These are phyloP conservation scores for Wallacemonas collosoma DNA, from an alignment of 208 protist species.

Conservation along the genomic window DNA sequence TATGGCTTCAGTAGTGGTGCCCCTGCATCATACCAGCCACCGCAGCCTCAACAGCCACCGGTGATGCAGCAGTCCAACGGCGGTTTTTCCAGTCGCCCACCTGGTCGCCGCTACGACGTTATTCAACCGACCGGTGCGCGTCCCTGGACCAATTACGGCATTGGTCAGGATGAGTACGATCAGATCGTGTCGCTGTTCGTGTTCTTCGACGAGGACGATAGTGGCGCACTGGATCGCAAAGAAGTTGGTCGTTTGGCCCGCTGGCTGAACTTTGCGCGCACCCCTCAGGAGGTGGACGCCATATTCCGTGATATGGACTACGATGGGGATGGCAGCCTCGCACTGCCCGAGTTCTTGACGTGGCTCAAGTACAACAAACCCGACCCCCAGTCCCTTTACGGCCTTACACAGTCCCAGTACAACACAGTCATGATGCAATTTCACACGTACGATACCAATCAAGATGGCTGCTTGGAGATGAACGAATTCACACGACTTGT, in stretches of 20 bases:
- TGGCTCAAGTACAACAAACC: slow-evolving; percentile 80
- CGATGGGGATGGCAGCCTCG: slow-evolving; percentile 57
- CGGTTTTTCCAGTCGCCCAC: background rate
- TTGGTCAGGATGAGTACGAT: slow-evolving; percentile 80
- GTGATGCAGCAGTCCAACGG: slow-evolving; percentile 12
- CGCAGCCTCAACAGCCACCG: background rate
- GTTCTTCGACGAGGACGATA: slow-evolving; percentile 80
- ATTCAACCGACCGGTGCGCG: slow-evolving; percentile 41
- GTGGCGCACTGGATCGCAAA: slow-evolving; percentile 48
- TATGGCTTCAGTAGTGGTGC: slow-evolving; percentile 12
- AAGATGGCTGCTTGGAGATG: slow-evolving; percentile 61
- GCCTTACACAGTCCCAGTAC: slow-evolving; percentile 78
- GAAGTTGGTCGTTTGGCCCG: slow-evolving; percentile 68
- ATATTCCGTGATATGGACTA: slow-evolving; percentile 85
- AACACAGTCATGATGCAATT: slow-evolving; percentile 91
- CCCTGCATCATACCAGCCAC: slow-evolving; percentile 2
- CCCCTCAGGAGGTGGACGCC: slow-evolving; percentile 58
- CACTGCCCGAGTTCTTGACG: slow-evolving; percentile 70
- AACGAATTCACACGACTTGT: slow-evolving; percentile 68
- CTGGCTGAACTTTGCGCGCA: slow-evolving; percentile 83
- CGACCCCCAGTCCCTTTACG: slow-evolving; percentile 71
- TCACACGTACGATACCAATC: slow-evolving; percentile 68
- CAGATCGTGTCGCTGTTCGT: slow-evolving; percentile 83
- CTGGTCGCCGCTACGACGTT: slow-evolving; percentile 25
- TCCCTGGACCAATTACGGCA: slow-evolving; percentile 67